Base-by-base conservation (phyloP, 176 grass and related monocot genomes). In the Tuctoria greenei region DNA sequence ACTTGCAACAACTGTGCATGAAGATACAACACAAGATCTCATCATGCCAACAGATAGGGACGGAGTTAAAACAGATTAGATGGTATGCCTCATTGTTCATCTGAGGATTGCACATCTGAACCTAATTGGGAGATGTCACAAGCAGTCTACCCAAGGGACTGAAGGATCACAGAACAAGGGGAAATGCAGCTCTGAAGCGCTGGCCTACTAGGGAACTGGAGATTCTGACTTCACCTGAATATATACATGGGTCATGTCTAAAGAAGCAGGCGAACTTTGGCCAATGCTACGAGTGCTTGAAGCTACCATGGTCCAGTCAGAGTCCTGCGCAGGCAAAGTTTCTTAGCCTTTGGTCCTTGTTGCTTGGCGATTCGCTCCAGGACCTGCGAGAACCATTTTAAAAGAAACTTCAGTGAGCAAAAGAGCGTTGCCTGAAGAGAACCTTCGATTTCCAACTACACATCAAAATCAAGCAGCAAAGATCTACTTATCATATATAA, bases 291-390 rank as follows among this genome's bases (percentile, higher is more conserved):
- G 15, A 7, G 24, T 70, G 34, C 76, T 80, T 80, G 46, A 75
- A 50, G 37, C 77, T 93, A 93, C 91, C 84, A 93, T 7, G 91
- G 91, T 21, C 91, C 84, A 1, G 87, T 93, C 45, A 87, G 72
- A 9, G 91, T 90, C 52, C 91, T 75, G 26, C 69, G 65, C 45
- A 93, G 83, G 87, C 87, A 87, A 41, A 90, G 41, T 63, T 78
- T 93, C 80, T 93, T 93, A 20, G 87, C 86, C 61, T 88, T 84
- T 44, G 86, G 76, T 59, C 80, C 76, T 66, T 73, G 67, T 57
- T 90, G 87, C 46, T 87, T 54, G 47, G 49, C 84, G 24, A 90
- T 86, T 34, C 74, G 79, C 84, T 87, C 91, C 78, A 84, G 47
- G 57, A 85, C 81, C 90, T 93, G 90, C 35, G 41, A 71, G 46